Conservation (phyloP, 164 flowering plant species). For the Santalum album region DNA sequence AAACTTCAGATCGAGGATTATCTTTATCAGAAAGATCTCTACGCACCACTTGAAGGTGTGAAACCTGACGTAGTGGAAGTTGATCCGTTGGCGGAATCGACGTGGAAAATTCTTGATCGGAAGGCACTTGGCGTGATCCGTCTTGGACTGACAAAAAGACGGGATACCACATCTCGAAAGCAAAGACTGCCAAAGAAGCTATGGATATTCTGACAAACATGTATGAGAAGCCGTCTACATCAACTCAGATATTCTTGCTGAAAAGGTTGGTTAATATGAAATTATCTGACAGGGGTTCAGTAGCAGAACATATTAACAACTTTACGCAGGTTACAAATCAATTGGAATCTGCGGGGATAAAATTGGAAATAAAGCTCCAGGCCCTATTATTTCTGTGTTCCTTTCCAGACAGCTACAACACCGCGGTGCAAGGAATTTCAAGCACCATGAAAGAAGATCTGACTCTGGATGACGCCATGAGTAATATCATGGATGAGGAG, state of each 20-base stretch:
- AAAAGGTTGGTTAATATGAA: not conserved
- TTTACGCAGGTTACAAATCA: not conserved
- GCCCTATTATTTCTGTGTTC: not conserved
- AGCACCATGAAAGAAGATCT: not conserved
- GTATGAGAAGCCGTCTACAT: too few relatives aligned
- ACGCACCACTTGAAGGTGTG: not conserved
- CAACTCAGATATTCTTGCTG: not conserved
- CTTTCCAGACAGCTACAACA: not conserved
- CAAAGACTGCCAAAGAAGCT: not conserved
- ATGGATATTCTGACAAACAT: too few relatives aligned
- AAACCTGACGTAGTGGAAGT: not conserved
- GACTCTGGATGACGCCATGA: not conserved
- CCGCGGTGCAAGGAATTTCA: not conserved
- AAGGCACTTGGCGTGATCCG: not conserved
- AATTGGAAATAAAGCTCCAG: not conserved
- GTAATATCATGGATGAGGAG: not conserved
- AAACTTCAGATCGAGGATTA: too few relatives aligned
- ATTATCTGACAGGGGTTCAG: too few relatives aligned
- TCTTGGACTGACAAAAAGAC: not conserved
- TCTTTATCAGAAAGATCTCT: too few relatives aligned
- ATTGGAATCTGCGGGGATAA: not conserved
- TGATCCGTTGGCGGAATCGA: too few relatives aligned
- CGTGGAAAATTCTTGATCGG: not conserved
- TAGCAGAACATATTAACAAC: not conserved
- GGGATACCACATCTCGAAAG: not conserved